Conservation (phyloP, 2,329 filamentous ascomycete genomes). For the Clonostachys solani region DNA sequence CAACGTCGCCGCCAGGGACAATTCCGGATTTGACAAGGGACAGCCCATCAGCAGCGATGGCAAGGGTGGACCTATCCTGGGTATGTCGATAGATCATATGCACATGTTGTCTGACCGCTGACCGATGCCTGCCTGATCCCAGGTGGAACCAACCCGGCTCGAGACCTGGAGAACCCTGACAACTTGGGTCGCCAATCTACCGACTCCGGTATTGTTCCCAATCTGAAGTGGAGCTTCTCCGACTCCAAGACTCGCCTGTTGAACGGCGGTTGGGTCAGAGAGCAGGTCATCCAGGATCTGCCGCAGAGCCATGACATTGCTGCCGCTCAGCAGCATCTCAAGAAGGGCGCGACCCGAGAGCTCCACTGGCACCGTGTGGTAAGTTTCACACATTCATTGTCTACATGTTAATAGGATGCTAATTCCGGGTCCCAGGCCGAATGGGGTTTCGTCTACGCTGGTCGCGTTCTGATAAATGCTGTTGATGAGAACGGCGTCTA, state of each 20-base stretch:
- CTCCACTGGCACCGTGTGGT: constrained; percentile 66
- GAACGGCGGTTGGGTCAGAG: constrained; percentile 61
- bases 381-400: constrained; percentile 19
- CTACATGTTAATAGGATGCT: not conserved
- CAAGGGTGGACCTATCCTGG: constrained; percentile 53
- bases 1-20: constrained; percentile 10
- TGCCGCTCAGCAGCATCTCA: constrained; percentile 64
- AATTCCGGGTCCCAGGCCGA: constrained; percentile 41
- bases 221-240: constrained; percentile 67
- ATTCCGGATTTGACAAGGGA: constrained; percentile 38
- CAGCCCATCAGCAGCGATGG: constrained; percentile 52
- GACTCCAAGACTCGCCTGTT: constrained; percentile 60
- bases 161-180: constrained; percentile 61
- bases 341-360: constrained; percentile 61
- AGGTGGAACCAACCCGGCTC: constrained; percentile 60
- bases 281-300: constrained; percentile 64
- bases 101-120: not conserved
- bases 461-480: constrained; percentile 52
- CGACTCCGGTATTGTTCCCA: constrained; percentile 59
- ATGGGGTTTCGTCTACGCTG: constrained; percentile 60
- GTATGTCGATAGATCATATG: constrained; percentile 27
- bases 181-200: constrained; percentile 58
- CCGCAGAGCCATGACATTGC: constrained; percentile 63
- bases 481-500: constrained; percentile 59
- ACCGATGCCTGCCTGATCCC: not conserved